These are phyloP conservation scores for Vachellia collinsii DNA, from an alignment of 306 rosid species.

Conservation along the genomic window DNA sequence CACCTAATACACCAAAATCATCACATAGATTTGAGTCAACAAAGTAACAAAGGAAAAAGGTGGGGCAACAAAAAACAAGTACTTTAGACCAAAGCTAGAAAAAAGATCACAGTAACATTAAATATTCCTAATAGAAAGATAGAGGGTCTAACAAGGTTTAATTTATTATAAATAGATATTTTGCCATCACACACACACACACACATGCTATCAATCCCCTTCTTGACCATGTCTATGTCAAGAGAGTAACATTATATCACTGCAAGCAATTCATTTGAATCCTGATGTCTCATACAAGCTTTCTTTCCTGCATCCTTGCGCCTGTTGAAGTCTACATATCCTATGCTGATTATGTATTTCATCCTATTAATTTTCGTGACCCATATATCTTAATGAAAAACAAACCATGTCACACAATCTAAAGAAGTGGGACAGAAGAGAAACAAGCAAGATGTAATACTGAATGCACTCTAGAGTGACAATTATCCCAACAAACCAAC, in stretches of 20 bases:
- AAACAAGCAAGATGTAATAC: constrained; percentile 16
- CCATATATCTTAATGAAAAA: not conserved
- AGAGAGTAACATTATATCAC: not conserved
- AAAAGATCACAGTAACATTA: not conserved
- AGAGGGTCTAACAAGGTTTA: constrained; percentile 1
- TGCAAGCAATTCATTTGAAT: not conserved
- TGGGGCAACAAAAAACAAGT: not conserved
- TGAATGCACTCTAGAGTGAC: not conserved
- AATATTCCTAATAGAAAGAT: constrained; percentile 6
- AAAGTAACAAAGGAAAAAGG: constrained; percentile 11
- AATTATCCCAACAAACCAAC: constrained; percentile 41
- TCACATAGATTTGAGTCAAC: constrained; percentile 18
- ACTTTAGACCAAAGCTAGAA: not conserved
- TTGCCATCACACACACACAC: not conserved
- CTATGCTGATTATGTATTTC: not conserved
- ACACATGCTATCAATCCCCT: not conserved
- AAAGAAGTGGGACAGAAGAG: not conserved
- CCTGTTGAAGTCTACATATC: not conserved
- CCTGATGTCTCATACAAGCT: not conserved
- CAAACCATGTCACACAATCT: not conserved
- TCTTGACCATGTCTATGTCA: constrained; percentile 12
- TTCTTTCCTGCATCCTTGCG: not conserved
- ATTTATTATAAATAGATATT: constrained; percentile 3
- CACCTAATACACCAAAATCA: constrained; percentile 50
- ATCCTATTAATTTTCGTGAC: not conserved